Percentiles rank a stretch among this genome's conserved stretches.
Conservation (phyloP, 2,329 filamentous ascomycete genomes). For the Aspergillus thermomutatus region DNA sequence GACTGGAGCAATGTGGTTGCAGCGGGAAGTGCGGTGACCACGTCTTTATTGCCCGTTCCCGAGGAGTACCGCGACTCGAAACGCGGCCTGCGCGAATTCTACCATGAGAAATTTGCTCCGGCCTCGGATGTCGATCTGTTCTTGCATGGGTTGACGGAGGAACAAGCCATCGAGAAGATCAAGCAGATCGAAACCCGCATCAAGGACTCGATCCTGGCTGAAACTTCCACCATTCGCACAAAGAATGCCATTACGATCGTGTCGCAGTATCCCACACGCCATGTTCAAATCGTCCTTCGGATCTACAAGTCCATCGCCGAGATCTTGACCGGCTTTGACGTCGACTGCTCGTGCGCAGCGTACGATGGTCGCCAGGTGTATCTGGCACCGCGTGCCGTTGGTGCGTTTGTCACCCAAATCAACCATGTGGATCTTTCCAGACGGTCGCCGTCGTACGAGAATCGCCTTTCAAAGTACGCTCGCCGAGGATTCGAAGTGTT, state of each 20-base stretch:
- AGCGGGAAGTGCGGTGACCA: slow-evolving; percentile 77
- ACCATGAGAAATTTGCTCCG: slow-evolving; percentile 75
- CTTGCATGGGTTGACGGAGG: slow-evolving; percentile 73
- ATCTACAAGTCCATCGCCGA: slow-evolving; percentile 82
- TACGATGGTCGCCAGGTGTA: slow-evolving; percentile 81
- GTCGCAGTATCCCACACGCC: slow-evolving; percentile 77
- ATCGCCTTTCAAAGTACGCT: slow-evolving; percentile 79
- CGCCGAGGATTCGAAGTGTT: slow-evolving; percentile 81
- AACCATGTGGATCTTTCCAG: slow-evolving; percentile 77
- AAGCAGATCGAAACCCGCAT: slow-evolving; percentile 74
- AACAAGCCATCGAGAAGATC: slow-evolving; percentile 78
- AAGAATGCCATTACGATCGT: slow-evolving; percentile 86
- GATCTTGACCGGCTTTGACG: slow-evolving; percentile 84
- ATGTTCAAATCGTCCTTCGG: slow-evolving; percentile 81
- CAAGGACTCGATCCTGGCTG: slow-evolving; percentile 72
- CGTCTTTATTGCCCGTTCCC: slow-evolving; percentile 70
- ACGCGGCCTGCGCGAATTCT: slow-evolving; percentile 64
- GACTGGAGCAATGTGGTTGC: slow-evolving; percentile 81
- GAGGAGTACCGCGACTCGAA: slow-evolving; percentile 60
- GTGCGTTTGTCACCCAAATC: slow-evolving; percentile 75
- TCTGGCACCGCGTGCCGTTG: slow-evolving; percentile 70
- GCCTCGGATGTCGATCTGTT: slow-evolving; percentile 87
- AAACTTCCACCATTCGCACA: slow-evolving; percentile 78
- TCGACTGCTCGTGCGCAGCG: slow-evolving; percentile 77
- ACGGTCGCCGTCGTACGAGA: slow-evolving; percentile 83